These are phyloP conservation scores for Scenedesmus sp. DNA, from an alignment of 163 green algal genomes.

Conservation along the genomic window DNA sequence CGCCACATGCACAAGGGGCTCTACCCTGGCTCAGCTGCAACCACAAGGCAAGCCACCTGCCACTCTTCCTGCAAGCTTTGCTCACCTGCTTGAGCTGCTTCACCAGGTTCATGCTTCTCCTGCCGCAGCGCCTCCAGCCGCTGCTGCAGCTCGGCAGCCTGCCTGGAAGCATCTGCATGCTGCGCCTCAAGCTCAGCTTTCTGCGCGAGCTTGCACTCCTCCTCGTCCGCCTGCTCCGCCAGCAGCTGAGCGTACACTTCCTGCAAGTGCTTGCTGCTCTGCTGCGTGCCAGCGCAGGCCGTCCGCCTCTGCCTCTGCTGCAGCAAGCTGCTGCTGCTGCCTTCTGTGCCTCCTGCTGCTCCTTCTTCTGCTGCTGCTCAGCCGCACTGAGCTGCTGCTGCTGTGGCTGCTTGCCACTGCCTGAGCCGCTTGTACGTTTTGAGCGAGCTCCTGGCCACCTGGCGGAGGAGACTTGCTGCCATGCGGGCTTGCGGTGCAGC, in stretches of 20 bases:
- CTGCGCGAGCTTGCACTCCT: not conserved
- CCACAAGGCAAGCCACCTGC: not conserved
- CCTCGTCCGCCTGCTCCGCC: constrained; percentile 29
- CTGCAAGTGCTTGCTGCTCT: constrained; percentile 25
- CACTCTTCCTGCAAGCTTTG: not conserved
- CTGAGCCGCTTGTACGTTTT: not conserved
- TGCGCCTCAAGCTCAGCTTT: constrained; percentile 28
- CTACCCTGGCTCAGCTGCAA: not conserved
- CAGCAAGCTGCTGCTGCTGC: not conserved
- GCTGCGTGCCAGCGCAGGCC: not conserved
- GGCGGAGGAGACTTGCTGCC: not conserved
- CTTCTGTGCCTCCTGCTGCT: not conserved
- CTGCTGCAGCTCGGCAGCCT: constrained; percentile 19
- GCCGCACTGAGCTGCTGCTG: not conserved
- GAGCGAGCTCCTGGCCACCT: not conserved
- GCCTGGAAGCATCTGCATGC: not conserved
- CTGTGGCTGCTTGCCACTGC: not conserved
- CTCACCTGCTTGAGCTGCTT: constrained; percentile 53
- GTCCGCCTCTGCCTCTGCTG: not conserved
- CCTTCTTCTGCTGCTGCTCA: constrained; percentile 3
- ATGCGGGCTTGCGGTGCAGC: constrained; percentile 26
- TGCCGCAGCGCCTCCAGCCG: constrained; percentile 39
- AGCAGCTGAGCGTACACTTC: not conserved
- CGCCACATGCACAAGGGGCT: not conserved
- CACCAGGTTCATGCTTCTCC: constrained; percentile 47